phyloP scores from a whole-genome alignment of 139 green algal species.

The Chlamydomonas sp. region DNA sequence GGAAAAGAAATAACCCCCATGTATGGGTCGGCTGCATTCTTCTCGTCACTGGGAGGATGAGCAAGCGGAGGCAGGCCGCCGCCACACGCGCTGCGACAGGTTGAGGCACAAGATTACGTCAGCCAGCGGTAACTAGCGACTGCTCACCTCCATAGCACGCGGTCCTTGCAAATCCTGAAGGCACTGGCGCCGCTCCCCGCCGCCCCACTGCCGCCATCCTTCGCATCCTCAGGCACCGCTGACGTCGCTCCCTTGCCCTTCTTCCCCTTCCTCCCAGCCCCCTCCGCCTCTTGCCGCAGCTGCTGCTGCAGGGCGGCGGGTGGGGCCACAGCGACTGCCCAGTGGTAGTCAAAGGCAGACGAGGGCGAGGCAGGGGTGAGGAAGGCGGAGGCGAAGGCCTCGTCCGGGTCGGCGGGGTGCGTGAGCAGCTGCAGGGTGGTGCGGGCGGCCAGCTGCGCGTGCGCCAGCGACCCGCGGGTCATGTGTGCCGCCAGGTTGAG shows the following conservation, averaged over 20 bases:
- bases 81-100: too few relatives aligned
- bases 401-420: conserved; percentile 48
- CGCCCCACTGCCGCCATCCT: background rate
- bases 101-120: too few relatives aligned
- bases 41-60: conserved; percentile 31
- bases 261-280: background rate
- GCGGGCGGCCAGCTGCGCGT: conserved; percentile 50
- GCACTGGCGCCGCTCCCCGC: background rate
- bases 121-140: background rate
- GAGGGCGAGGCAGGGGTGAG: conserved; percentile 23
- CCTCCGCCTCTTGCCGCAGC: background rate
- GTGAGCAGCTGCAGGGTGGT: conserved; percentile 58
- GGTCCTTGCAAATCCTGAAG: background rate
- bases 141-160: conserved; percentile 18
- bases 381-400: conserved; percentile 66
- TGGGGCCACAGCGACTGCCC: conserved; percentile 50
- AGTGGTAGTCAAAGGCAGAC: conserved; percentile 71
- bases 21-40: conserved; percentile 7
- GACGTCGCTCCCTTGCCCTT: background rate
- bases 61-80: too few relatives aligned
- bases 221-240: background rate
- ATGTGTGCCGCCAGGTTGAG: conserved; percentile 70
- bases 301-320: background rate
- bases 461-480: conserved; percentile 47
- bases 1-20: conserved; percentile 36